phyloP scores from a whole-genome alignment of 192 early-diverging fungal species.

The Paraglomus brasilianum region DNA sequence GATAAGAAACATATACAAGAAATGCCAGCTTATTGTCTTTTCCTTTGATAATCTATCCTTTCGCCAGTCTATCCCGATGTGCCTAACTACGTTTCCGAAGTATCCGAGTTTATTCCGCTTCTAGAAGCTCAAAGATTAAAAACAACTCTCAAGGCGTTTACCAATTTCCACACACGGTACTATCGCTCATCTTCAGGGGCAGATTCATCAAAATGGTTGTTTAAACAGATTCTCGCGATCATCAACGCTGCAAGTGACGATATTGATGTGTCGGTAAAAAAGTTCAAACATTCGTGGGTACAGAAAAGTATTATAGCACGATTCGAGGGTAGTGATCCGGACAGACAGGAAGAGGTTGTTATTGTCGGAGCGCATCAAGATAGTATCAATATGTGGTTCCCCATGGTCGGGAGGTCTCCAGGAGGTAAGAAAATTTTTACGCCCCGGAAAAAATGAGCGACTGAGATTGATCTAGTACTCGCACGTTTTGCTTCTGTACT shows the following conservation, averaged over 20 bases:
- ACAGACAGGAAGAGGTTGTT: conserved; percentile 59
- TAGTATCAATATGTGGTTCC: conserved; percentile 82
- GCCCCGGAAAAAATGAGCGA: no score
- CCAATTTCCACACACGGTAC: conserved; percentile 86
- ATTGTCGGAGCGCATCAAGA: conserved; percentile 92
- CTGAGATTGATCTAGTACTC: no score
- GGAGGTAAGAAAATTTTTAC: conserved; percentile 65
- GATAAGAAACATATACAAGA: neutral
- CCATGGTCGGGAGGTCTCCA: conserved; percentile 70
- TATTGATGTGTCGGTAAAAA: conserved; percentile 61
- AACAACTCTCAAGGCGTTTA: conserved; percentile 70
- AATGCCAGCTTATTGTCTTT: neutral
- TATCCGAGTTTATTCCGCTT: conserved; percentile 53
- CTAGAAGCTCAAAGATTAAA: conserved; percentile 71
- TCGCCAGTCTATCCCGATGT: conserved; percentile 50
- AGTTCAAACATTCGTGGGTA: conserved; percentile 78
- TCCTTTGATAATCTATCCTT: neutral
- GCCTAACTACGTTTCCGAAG: conserved; percentile 59
- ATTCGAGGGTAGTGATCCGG: conserved; percentile 61
- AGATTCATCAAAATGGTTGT: conserved; percentile 70
- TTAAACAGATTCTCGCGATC: conserved; percentile 52
- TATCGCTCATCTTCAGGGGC: conserved; percentile 73
- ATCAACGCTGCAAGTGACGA: conserved; percentile 36
- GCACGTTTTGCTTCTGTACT: no score
- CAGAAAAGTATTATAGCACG: conserved; percentile 81